Evolutionary conservation across 1,139 yeast genomes (phyloP), one percentile per base, ranked within the genome.

Genomic region (Protomyces macrosporus): DNA sequence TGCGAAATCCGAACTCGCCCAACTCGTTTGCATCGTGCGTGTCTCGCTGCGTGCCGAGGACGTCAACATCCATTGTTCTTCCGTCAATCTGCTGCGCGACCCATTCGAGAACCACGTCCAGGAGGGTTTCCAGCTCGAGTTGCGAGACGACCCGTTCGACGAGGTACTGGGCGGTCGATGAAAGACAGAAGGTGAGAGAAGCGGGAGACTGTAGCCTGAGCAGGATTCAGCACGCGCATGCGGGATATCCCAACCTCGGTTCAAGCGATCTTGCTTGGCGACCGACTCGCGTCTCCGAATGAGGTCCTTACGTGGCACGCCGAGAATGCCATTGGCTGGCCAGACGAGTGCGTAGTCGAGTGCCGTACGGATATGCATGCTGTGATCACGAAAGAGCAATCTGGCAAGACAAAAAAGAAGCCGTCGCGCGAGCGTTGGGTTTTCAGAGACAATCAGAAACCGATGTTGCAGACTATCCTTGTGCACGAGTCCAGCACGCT

Each of bases 81-180:
- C 48, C 3, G 35, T 16, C 4, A 58, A 53, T 16, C 45, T 42
- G 7, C 56, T n/a, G 5, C 56, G 51, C 6, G 62, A 58, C n/a
- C 56, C 55, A 40, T 58, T 58, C 23, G 56, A 45, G 37, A 58
- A 58, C 62, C 62, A 58, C 6, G 62, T 51, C 62, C 62, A 58
- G 9, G 62, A 58, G 6, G 62, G 62, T n/a, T 58, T 58, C 62
- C 62, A 58, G 53, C 62, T 58, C 33, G 62, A 58, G 16, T 42
- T 50, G 36, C 62, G 51, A 3, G 56, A 52, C 3, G 62, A 58
- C 32, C 42, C 45, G 14, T 58, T 58, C 6, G 56, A 52, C 10
- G 55, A 34, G n/a, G 62, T 58, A 42, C 62, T 58, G 9, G 55
- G 40, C 7, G 60, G 54, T 34, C 56, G 42, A 34, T 58, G 62